Evolutionary conservation across 441 rosid genomes (phyloP).

Genomic region (Mallotus repandus): DNA sequence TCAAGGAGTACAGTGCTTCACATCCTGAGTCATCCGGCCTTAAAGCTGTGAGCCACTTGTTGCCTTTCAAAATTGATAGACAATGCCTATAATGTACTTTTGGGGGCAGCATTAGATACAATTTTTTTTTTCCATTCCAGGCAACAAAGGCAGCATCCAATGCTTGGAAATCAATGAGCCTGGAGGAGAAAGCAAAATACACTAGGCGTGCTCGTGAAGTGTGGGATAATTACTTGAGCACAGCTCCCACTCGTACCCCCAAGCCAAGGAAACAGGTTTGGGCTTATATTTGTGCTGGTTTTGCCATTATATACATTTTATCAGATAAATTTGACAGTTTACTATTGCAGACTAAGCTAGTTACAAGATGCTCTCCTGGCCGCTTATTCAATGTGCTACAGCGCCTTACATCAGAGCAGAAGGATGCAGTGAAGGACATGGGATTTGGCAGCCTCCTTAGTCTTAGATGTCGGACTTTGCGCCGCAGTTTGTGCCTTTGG

Average conservation of each 20-base stretch:
- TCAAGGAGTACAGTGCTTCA: conserved; percentile 45
- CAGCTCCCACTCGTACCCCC: conserved; percentile 35
- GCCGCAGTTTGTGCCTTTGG: conserved; percentile 54
- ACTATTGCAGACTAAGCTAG: conserved; percentile 42
- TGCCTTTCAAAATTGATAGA: background rate
- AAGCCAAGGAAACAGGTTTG: conserved; percentile 48
- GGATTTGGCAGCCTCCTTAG: conserved; percentile 47
- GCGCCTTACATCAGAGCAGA: conserved; percentile 39
- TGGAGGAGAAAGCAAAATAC: conserved; percentile 46
- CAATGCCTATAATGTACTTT: conserved; percentile 5
- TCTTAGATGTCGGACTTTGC: conserved; percentile 46
- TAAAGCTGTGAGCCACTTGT: conserved; percentile 41
- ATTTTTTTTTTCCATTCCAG: conserved; percentile 24
- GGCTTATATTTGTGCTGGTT: background rate
- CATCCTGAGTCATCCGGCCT: conserved; percentile 52
- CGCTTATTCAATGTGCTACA: conserved; percentile 47
- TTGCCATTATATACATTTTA: background rate
- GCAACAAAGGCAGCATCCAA: conserved; percentile 52
- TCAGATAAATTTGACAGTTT: conserved; percentile 24
- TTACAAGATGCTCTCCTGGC: conserved; percentile 54
- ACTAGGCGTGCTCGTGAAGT: conserved; percentile 46
- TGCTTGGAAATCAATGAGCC: conserved; percentile 51
- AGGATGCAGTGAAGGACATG: conserved; percentile 42
- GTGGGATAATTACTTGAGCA: conserved; percentile 48
- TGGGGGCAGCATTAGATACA: conserved; percentile 6